A percentile compares a stretch with the other conserved stretches of the same genome.
Conservation (phyloP, 306 rosid species). For the Luffa aegyptiaca region DNA sequence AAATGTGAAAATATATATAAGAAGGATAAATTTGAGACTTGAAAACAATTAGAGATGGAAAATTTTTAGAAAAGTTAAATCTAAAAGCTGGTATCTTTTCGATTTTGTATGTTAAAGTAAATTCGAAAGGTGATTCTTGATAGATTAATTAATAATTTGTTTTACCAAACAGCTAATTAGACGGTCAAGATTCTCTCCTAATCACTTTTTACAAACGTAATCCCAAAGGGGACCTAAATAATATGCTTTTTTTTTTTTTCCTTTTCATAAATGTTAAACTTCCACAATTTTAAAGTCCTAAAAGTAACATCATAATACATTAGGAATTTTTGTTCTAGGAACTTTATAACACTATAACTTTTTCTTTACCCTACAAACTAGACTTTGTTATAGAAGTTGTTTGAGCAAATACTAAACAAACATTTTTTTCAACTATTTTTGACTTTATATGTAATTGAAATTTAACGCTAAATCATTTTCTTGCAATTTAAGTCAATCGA, state of each 20-base stretch:
- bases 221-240: no score
- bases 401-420: neutral
- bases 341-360: neutral
- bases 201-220: no score
- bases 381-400: neutral
- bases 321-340: neutral
- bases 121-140: no score
- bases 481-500: neutral
- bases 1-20: no score
- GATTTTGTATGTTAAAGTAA: no score
- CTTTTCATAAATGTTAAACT: neutral
- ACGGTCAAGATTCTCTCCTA: no score
- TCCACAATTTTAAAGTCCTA: neutral
- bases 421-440: neutral
- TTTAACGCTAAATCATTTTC: neutral
- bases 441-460: neutral
- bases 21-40: no score
- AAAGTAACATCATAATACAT: neutral
- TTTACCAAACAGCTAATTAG: no score
- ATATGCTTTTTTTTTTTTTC: neutral
- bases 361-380: neutral
- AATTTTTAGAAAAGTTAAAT: no score
- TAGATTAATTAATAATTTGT: no score
- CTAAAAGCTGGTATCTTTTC: no score
- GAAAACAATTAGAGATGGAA: no score